These are phyloP conservation scores for Pyricularia sp. DNA, from an alignment of 2,329 filamentous ascomycete genomes.

Conservation along the genomic window DNA sequence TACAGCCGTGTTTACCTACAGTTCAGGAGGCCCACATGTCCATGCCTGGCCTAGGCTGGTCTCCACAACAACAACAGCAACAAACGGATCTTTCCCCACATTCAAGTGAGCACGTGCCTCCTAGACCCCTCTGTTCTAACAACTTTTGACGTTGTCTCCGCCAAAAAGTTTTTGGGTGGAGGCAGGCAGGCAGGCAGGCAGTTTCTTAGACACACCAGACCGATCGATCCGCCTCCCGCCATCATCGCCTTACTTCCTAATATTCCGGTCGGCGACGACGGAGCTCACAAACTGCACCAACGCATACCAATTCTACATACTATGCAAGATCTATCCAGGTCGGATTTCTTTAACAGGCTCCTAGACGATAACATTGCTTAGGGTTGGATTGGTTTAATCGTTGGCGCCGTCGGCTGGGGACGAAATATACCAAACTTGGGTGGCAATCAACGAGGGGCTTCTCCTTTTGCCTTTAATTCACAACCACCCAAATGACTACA, in stretches of 20 bases:
- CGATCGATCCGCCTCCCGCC: not conserved
- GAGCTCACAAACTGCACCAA: not conserved
- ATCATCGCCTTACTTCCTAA: not conserved
- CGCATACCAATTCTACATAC: not conserved
- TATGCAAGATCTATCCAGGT: not conserved
- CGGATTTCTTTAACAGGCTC: not conserved
- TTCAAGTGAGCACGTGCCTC: not conserved
- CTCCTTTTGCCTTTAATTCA: not conserved
- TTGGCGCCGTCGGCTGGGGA: not conserved
- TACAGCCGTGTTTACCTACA: too few relatives aligned
- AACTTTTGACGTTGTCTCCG: not conserved
- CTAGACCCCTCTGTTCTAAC: not conserved
- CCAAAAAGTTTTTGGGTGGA: not conserved
- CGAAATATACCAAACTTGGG: not conserved
- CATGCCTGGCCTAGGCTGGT: not conserved
- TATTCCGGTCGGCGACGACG: not conserved
- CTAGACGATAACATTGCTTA: constrained; percentile 1
- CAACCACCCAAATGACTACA: not conserved
- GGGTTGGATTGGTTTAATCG: not conserved
- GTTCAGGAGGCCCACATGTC: not conserved
- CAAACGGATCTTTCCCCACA: not conserved
- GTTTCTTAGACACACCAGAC: not conserved
- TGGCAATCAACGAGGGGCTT: not conserved
- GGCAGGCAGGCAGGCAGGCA: not conserved
- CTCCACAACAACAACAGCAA: not conserved